Base-by-base conservation (phyloP, 176 grass and related monocot species). In the Lolium multiflorum region DNA sequence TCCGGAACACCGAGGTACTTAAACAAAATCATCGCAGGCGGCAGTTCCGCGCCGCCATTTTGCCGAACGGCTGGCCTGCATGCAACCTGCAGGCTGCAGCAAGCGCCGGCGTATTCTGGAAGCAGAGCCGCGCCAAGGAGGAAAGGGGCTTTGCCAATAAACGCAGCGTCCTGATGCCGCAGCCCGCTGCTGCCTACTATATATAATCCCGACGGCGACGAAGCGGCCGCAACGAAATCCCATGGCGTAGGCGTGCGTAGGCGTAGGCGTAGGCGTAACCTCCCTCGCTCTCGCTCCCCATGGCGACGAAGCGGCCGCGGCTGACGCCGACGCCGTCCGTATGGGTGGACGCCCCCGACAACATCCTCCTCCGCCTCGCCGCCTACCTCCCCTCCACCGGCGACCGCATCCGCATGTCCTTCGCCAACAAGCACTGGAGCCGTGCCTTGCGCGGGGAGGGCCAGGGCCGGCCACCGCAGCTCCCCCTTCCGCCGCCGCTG, bases 371-470 rank as follows among this genome's bases (percentile, higher is more conserved):
- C 81, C 10, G 18, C 76, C 1, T 91, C 85, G 37, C 60, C 58
- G n/a, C 41, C 51, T 49, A 18, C 76, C 89, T 91, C 39, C n/a
- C 1, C 59, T 81, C 77, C 81, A 77, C 38, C 67, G 85, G 61
- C 7, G 81, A 88, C 77, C 85, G 81, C 12, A 50, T 81, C 76
- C 81, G 74, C 85, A 52, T 91, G 85, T 62, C 81, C 60, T 65
- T 18, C 76, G 77, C 44, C 58, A 84, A 58, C 68, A 21, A 6
- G 61, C 49, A 2, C 10, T 88, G 81, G 85, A 13, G 2, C 18
- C 12, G 14, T 9, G 76, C 85, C 71, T 21, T 86, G 78, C 44
- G 25, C 18, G 75, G 25, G 47, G 2, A 16, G 66, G 47, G 38
- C 17, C 9, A 12, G 24, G 47, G 24, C 21, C 67, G 76, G 12